These are phyloP conservation scores for Penicillium carneum DNA, from an alignment of 2,329 filamentous ascomycete species.

Conservation along the genomic window DNA sequence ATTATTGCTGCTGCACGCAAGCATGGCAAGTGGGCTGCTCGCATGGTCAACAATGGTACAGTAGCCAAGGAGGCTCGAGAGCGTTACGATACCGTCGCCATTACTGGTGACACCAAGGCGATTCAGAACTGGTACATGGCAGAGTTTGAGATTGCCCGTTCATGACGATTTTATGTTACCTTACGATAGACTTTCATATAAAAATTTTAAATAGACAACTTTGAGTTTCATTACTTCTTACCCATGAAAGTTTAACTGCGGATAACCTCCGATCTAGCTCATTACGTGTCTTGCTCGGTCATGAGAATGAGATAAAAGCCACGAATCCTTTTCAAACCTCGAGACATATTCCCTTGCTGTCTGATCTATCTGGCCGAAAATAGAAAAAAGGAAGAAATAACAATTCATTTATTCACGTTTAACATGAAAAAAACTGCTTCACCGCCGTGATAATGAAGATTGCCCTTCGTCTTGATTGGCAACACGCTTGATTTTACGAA, in stretches of 20 bases:
- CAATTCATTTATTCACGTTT: no score
- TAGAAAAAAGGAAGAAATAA: neutral
- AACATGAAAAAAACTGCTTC: no score
- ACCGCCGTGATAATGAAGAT: no score
- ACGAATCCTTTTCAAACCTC: neutral
- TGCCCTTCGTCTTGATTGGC: neutral
- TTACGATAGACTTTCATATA: slow-evolving; percentile 14
- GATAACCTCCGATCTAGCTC: neutral
- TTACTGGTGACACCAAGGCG: slow-evolving; percentile 57
- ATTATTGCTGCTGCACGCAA: slow-evolving; percentile 65
- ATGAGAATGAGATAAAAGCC: neutral
- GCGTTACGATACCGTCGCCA: slow-evolving; percentile 56
- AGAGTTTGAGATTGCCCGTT: slow-evolving; percentile 52
- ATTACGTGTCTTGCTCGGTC: neutral
- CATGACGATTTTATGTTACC: slow-evolving; percentile 28
- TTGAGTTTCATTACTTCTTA: neutral
- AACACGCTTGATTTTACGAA: neutral
- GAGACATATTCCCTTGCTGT: neutral
- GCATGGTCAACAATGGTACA: slow-evolving; percentile 57
- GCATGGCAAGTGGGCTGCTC: slow-evolving; percentile 71
- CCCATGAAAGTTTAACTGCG: neutral
- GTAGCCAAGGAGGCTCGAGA: slow-evolving; percentile 50
- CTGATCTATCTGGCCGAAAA: neutral
- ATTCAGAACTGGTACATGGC: slow-evolving; percentile 60
- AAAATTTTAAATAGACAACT: slow-evolving; percentile 6